Conservation (phyloP, 2,329 filamentous ascomycete species). For the Fusarium transvaalense region DNA sequence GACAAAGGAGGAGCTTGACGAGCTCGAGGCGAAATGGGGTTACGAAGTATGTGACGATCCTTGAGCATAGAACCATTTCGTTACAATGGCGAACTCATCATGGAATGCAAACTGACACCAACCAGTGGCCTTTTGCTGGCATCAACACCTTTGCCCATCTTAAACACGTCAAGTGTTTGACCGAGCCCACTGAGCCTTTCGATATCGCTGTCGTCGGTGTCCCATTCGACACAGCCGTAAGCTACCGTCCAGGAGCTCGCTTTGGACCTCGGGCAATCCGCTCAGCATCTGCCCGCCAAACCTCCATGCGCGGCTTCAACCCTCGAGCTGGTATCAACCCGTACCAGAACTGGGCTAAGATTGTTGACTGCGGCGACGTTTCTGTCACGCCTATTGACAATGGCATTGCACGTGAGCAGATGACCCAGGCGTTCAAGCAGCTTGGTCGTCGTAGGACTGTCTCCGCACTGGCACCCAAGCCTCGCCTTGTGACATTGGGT, state of each 20-base stretch:
- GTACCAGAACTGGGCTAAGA: conserved; percentile 82
- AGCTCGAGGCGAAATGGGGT: conserved; percentile 69
- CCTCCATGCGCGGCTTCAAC: conserved; percentile 82
- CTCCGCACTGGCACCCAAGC: conserved; percentile 54
- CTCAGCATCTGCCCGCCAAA: conserved; percentile 84
- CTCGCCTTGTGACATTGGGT: conserved; percentile 76
- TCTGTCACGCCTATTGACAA: conserved; percentile 91
- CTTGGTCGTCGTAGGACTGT: conserved; percentile 63
- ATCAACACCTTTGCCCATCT: conserved; percentile 82
- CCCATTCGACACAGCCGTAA: conserved; percentile 80
- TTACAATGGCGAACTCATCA: not conserved
- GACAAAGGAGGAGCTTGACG: conserved; percentile 63
- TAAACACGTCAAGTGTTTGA: conserved; percentile 75
- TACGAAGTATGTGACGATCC: conserved; percentile 60
- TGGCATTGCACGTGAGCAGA: conserved; percentile 81
- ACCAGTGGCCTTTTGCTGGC: conserved; percentile 70
- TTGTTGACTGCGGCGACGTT: conserved; percentile 92
- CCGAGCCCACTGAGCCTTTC: conserved; percentile 71
- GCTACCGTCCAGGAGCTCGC: conserved; percentile 72
- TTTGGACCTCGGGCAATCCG: conserved; percentile 92
- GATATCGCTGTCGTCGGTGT: conserved; percentile 80
- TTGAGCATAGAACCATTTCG: not conserved
- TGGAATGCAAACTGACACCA: conserved; percentile 12
- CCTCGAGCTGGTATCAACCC: conserved; percentile 85
- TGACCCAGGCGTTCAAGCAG: conserved; percentile 83